phyloP scores from a whole-genome alignment of 805 yeast genomes.

The Lipomyces starkeyi region DNA sequence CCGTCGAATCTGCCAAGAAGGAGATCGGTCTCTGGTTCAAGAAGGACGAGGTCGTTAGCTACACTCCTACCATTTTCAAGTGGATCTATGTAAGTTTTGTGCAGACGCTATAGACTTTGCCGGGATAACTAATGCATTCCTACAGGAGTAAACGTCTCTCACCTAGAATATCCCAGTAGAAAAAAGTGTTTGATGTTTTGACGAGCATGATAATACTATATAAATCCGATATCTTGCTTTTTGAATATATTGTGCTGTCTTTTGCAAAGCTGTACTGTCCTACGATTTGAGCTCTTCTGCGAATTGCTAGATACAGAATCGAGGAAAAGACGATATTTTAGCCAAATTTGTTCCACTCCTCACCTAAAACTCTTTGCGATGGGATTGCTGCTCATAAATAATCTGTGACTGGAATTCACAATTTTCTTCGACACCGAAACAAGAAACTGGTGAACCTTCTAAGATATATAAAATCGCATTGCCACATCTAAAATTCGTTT shows the following conservation, averaged over 20 bases:
- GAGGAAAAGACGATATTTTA: background rate
- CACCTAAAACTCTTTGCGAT: background rate
- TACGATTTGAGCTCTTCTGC: background rate
- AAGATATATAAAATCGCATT: background rate
- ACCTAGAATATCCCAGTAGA: background rate
- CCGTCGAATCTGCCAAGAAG: slow-evolving; percentile 95
- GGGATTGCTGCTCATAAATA: background rate
- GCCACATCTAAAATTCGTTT: background rate
- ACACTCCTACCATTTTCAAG: slow-evolving; percentile 80
- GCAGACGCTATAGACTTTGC: background rate
- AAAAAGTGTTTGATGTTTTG: slow-evolving; percentile 1
- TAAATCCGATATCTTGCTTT: background rate
- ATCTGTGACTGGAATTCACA: background rate
- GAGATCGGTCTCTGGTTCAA: slow-evolving; percentile 98
- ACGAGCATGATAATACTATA: background rate
- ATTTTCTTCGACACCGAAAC: background rate
- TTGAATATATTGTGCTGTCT: background rate
- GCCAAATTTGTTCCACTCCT: background rate
- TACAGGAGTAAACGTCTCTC: background rate
- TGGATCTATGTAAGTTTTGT: slow-evolving; percentile 71
- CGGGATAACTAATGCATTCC: background rate
- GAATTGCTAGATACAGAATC: background rate
- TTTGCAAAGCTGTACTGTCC: background rate
- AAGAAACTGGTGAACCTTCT: no score
- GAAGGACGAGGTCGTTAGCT: slow-evolving; percentile 91